phyloP scores from a whole-genome alignment of 345 rosid genomes.

The Chamaenerion angustifolium region DNA sequence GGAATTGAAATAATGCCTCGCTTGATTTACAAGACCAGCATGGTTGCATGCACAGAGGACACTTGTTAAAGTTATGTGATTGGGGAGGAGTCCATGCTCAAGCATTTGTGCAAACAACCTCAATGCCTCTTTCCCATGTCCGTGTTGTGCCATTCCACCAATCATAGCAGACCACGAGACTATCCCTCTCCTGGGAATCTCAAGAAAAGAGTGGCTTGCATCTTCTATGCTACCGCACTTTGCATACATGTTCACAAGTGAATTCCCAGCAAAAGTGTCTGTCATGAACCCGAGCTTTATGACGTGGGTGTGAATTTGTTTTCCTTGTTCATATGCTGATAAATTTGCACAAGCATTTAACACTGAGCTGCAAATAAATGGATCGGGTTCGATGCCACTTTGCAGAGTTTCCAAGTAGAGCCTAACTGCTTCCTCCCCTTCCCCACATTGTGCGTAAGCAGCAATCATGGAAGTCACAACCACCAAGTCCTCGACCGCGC shows the following conservation, averaged over 20 bases:
- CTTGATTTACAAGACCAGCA: slow-evolving; percentile 47
- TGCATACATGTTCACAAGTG: slow-evolving; percentile 53
- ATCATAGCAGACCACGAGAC: slow-evolving; percentile 60
- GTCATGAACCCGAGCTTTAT: slow-evolving; percentile 41
- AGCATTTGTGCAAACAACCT: slow-evolving; percentile 33
- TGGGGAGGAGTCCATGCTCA: slow-evolving; percentile 29
- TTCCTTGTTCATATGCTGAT: slow-evolving; percentile 62
- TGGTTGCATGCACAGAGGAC: slow-evolving; percentile 60
- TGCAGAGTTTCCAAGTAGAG: slow-evolving; percentile 31
- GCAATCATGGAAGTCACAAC: slow-evolving; percentile 44
- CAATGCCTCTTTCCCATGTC: slow-evolving; percentile 38
- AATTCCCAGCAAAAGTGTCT: slow-evolving; percentile 45
- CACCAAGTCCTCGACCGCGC: slow-evolving; percentile 25
- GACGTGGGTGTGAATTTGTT: slow-evolving; percentile 46
- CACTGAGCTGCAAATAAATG: slow-evolving; percentile 51
- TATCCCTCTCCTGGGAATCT: slow-evolving; percentile 38
- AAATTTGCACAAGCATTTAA: slow-evolving; percentile 50
- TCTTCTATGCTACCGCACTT: slow-evolving; percentile 61
- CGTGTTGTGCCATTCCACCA: slow-evolving; percentile 46
- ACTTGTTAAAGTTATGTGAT: slow-evolving; percentile 42
- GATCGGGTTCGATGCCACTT: slow-evolving; percentile 32
- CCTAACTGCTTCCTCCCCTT: slow-evolving; percentile 53
- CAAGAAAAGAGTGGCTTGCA: slow-evolving; percentile 29
- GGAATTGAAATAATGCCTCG: slow-evolving; percentile 25
- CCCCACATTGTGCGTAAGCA: slow-evolving; percentile 39